Evolutionary conservation across 208 protist genomes (phyloP), one percentile per base, ranked within the genome.

Genomic region (Trypanosomatidae sp.): DNA sequence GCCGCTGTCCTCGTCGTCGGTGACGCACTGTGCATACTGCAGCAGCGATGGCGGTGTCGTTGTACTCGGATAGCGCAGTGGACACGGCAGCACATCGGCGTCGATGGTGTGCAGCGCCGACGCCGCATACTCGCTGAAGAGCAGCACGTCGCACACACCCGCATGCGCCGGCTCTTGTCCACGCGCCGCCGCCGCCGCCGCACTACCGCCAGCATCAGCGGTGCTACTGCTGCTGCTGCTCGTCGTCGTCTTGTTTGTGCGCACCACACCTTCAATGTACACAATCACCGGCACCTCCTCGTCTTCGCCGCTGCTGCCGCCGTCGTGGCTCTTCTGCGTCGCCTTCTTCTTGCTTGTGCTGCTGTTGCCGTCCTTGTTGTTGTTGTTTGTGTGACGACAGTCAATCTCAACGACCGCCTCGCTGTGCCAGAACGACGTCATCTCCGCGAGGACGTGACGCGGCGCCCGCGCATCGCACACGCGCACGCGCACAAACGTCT

Each of bases 381-480:
- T n/a, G n/a, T n/a, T n/a, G n/a, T n/a, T n/a, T n/a, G n/a, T n/a
- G n/a, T n/a, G n/a, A n/a, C n/a, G n/a, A n/a, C n/a, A n/a, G n/a
- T n/a, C n/a, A n/a, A n/a, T n/a, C n/a, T n/a, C n/a, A 27, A 84
- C 70, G 10, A 66, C 63, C 1, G 75, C 77, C 62, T 92, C 83
- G 13, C 62, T 33, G 61, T 92, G 82, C 83, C 83, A 92, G 63
- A 76, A 92, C 18, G 67, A 71, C 56, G 88, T 74, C 30, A 87
- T 86, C 24, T 74, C 77, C 23, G 54, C 82, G 4, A 83, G 28
- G 48, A 71, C n/a, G n/a, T n/a, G n/a, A 75, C 56, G 83, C 78
- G 27, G 69, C 63, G 21, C 71, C 67, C 27, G 47, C 21, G 6
- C 11, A 53, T 83, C 66, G 4, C 73, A 50, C 41, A 87, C 28